Evolutionary conservation across 331 rosid genomes (phyloP), one percentile per base, ranked within the genome.

Genomic region (Dryas integrifolia): DNA sequence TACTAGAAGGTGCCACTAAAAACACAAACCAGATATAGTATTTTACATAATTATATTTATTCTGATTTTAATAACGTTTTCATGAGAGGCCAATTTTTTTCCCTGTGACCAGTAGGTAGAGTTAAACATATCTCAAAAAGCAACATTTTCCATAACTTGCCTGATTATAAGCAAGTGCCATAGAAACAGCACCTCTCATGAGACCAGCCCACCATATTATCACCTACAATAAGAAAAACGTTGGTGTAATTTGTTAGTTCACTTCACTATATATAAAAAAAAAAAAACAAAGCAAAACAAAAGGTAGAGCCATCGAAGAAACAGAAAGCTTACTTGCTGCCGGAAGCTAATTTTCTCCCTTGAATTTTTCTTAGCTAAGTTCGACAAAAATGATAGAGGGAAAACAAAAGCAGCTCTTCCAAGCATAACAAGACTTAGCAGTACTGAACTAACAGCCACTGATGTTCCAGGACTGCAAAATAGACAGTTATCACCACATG

Each of bases 131-230:
- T 58, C 38, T 21, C 40, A 40, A 15, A 60, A 41, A 11, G 6
- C 9, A 49, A 53, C 50, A 56, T 7, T 70, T 65, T 47, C 35
- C 55, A 24, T 56, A 70, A 74, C 80, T 26, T 72, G 89, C 99
- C 98, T 95, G 92, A 89, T 95, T 90, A 79, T 95, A 95, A 58
- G 99, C 97, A 5, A 95, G 96, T 40, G 99, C 99, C 72, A 95
- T 88, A 45, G 98, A 95, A 71, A 95, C 98, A 59, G 98, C 96
- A 66, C 98, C 98, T 85, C 98, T 89, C 97, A 95, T 95, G 76
- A 95, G 99, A 77, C 99, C 99, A 82, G 99, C 99, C 99, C 98
- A 92, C 99, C 99, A 95, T 69, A 92, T 86, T 67, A 88, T 78
- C 73, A 95, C 84, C 99, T 95, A 75, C 61, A 80, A 47, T 44